Percentiles rank a stretch among this genome's conserved stretches.
Evolutionary conservation across 306 rosid genomes (phyloP).

Genomic region (Inga leiocalycina): DNA sequence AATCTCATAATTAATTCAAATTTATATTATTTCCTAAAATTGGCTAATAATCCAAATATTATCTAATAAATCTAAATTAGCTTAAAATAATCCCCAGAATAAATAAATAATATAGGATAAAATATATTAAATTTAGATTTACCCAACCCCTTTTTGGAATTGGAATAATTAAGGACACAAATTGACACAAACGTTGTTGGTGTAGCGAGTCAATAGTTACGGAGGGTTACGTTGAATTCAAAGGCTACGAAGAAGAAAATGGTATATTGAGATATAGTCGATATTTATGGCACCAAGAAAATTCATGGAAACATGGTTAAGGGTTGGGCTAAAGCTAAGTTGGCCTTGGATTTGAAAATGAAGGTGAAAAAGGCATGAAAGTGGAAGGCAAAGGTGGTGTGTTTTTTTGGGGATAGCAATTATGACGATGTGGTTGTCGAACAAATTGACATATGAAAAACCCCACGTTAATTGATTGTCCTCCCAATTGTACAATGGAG

Average conservation of each 20-base stretch:
- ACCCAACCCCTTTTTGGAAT: neutral
- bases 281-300: neutral
- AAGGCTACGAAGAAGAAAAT: too few species aligned
- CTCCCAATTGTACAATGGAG: neutral
- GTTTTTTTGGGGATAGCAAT: neutral
- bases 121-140: too few species aligned
- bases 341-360: neutral
- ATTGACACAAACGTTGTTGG: neutral
- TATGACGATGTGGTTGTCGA: neutral
- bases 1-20: too few species aligned
- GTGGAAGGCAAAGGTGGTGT: neutral
- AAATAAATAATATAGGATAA: too few species aligned
- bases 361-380: neutral
- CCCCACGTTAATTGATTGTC: neutral
- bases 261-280: neutral
- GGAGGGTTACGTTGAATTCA: neutral
- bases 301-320: neutral
- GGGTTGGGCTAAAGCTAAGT: neutral
- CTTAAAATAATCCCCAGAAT: too few species aligned
- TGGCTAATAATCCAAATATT: too few species aligned
- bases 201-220: neutral
- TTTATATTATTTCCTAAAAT: too few species aligned
- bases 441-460: neutral
- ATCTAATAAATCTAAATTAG: too few species aligned
- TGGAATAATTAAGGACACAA: neutral